phyloP scores from a whole-genome alignment of 805 yeast genomes.

The Clavispora asparagi region DNA sequence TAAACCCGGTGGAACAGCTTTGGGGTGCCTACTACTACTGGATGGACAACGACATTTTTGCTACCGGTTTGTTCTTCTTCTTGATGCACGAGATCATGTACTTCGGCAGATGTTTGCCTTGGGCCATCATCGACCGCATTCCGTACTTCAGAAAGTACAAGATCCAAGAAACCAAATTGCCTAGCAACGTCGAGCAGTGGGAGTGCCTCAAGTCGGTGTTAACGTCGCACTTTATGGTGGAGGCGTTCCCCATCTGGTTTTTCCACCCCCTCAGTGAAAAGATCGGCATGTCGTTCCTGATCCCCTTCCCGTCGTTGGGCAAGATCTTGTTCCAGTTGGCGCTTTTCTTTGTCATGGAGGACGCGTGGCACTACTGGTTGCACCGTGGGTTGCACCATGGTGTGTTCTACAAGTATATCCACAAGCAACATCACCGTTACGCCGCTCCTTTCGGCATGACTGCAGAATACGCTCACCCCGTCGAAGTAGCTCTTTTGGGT shows the following conservation, averaged over 20 bases:
- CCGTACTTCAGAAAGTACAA: slow-evolving; percentile 84
- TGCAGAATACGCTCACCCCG: slow-evolving; percentile 97
- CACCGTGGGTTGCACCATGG: slow-evolving; percentile 90
- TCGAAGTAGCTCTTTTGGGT: slow-evolving; percentile 86
- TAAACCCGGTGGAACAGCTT: slow-evolving; percentile 50
- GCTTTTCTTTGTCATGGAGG: slow-evolving; percentile 81
- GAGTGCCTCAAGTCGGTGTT: slow-evolving; percentile 84
- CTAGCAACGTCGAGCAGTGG: slow-evolving; percentile 82
- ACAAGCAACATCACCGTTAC: slow-evolving; percentile 95
- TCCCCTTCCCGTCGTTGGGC: slow-evolving; percentile 74
- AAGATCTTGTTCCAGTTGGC: slow-evolving; percentile 63
- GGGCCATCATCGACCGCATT: slow-evolving; percentile 81
- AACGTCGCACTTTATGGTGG: slow-evolving; percentile 83
- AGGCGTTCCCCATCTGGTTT: slow-evolving; percentile 94
- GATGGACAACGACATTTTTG: slow-evolving; percentile 81
- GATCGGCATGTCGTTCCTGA: slow-evolving; percentile 70
- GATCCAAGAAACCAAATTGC: slow-evolving; percentile 82
- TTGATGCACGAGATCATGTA: slow-evolving; percentile 81
- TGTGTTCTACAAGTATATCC: slow-evolving; percentile 84
- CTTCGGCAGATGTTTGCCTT: slow-evolving; percentile 88
- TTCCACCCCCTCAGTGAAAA: slow-evolving; percentile 88
- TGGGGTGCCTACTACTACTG: slow-evolving; percentile 91
- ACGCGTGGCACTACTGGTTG: slow-evolving; percentile 95
- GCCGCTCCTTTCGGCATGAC: slow-evolving; percentile 98
- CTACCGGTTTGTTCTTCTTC: slow-evolving; percentile 86